Evolutionary conservation across 2,329 filamentous ascomycete genomes (phyloP), one percentile per base, ranked within the genome.

Genomic region (Tolypocladium album): DNA sequence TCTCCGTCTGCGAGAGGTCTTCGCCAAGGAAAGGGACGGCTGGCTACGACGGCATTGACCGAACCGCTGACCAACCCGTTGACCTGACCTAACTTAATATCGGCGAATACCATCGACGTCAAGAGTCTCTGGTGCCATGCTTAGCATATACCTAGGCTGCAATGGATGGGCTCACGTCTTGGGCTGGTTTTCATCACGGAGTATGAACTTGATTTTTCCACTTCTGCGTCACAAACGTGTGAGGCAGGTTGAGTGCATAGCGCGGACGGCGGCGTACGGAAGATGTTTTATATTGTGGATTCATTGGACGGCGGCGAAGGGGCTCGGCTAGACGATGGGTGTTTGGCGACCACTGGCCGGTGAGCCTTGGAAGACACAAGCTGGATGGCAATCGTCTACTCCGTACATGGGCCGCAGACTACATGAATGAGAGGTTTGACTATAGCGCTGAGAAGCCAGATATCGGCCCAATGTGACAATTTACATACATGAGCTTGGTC

Each of bases 11-110:
- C 15, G 27, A 53, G 50, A 55, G 50, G 9, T 4, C 11, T n/a
- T 38, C 31, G 31, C 50, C 50, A n/a, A 55, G 20, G 31, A 22
- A 2, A 22, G 13, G 20, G 22, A 13, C n/a, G 43, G 58, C 62
- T 13, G 20, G 52, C 43, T 74, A 74, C 60, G 69, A 71, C 56
- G 71, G 72, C n/a, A 65, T 74, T 47, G 72, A 72, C 27, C 64
- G 66, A n/a, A 57, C 63, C 9, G 34, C 7, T 36, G 34, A 36
- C 34, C 3, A 31, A 31, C 1, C 34, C 12, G 39, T 63, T 15
- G 64, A 66, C 45, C 39, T 63, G 40, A 66, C 60, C 20, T 62
- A 45, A 61, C n/a, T 7, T n/a, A 22, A 13, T 9, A 22, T 15
- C 20, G 20, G 31, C 50, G 13, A 53, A 22, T 6, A 34, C 5